phyloP scores from a whole-genome alignment of 1,284 basidiomycete species.

The Fomitopsis betulina region DNA sequence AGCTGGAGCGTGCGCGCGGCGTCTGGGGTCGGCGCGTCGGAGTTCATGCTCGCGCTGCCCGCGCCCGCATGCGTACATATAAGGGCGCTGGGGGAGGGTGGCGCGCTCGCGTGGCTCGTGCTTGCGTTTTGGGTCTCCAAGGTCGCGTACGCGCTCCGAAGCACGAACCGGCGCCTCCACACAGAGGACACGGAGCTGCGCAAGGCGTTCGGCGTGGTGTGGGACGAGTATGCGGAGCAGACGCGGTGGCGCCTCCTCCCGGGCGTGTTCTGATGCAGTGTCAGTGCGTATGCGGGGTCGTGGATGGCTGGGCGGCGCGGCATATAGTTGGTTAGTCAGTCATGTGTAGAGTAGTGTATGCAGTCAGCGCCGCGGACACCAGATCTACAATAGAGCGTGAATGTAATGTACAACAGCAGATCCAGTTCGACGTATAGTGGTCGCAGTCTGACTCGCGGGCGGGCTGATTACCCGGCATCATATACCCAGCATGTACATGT shows the following conservation, averaged over 20 bases:
- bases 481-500: too few species aligned
- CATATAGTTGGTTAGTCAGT: neutral
- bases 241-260: conserved; percentile 54
- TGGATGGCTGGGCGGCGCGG: neutral
- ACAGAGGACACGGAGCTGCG: conserved; percentile 51
- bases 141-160: conserved; percentile 21
- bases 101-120: conserved; percentile 17
- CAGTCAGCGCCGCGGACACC: neutral
- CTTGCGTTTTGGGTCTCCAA: conserved; percentile 24
- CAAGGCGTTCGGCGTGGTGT: conserved; percentile 44
- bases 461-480: neutral
- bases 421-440: neutral
- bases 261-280: conserved; percentile 25
- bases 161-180: conserved; percentile 20
- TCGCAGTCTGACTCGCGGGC: too few species aligned
- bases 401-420: neutral
- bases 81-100: conserved; percentile 1
- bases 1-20: conserved; percentile 29
- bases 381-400: neutral
- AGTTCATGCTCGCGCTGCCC: neutral
- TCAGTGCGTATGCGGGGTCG: neutral
- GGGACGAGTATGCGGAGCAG: conserved; percentile 46
- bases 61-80: neutral
- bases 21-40: conserved; percentile 24
- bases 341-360: neutral